Percentiles rank a stretch among this genome's conserved stretches.
Evolutionary conservation across 371 early-diverging fungal genomes (phyloP).

Genomic region (Dichotomocladium elegans): DNA sequence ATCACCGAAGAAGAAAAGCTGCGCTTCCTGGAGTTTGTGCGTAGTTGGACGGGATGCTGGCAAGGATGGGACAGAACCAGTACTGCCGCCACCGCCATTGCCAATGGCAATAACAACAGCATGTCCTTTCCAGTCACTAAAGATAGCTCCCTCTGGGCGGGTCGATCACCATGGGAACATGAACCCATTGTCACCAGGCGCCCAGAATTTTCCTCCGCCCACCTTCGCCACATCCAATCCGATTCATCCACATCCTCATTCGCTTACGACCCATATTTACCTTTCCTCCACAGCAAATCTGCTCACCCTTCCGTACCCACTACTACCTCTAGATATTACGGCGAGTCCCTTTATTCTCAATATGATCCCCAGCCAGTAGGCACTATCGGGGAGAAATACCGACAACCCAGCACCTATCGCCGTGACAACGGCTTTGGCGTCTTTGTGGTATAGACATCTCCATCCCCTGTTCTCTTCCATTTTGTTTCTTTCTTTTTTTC

Average conservation of each 20-base stretch:
- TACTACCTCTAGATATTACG: neutral
- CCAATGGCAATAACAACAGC: neutral
- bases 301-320: no score
- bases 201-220: no score
- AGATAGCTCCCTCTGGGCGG: slow-evolving; percentile 30
- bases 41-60: slow-evolving; percentile 44
- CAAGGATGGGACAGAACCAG: slow-evolving; percentile 31
- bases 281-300: no score
- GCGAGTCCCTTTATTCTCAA: no score
- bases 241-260: no score
- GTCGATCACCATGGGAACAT: slow-evolving; percentile 30
- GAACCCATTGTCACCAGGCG: no score
- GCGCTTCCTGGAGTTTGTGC: slow-evolving; percentile 40
- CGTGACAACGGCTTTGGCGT: slow-evolving; percentile 2
- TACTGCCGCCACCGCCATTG: no score
- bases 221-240: no score
- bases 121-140: slow-evolving; percentile 1
- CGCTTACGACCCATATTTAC: no score
- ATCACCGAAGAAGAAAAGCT: slow-evolving; percentile 40
- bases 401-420: neutral
- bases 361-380: neutral
- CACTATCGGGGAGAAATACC: neutral
- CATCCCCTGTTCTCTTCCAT: no score
- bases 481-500: no score
- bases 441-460: slow-evolving; percentile 5